A percentile compares a stretch with the other conserved stretches of the same genome.
Conservation (phyloP, 495 filamentous ascomycete genomes). For the Talaromyces trachyspermus region DNA sequence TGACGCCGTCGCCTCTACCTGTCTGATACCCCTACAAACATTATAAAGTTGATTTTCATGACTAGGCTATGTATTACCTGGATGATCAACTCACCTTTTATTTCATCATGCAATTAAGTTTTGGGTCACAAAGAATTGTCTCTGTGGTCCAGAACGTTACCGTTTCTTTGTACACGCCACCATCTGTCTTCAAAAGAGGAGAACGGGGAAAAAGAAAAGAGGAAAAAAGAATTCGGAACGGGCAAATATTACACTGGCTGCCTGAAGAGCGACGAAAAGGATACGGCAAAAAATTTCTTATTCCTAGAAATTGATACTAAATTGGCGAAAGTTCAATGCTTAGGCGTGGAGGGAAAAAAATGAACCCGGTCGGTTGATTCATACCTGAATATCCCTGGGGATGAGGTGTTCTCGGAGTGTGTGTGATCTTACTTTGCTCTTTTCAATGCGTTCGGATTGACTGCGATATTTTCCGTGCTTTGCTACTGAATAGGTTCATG, state of each 20-base stretch:
- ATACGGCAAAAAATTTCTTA: not conserved
- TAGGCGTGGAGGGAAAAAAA: constrained; percentile 7
- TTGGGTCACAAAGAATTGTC: not conserved
- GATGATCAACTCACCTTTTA: not conserved
- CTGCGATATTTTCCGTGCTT: constrained; percentile 11
- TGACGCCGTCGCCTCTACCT: not conserved
- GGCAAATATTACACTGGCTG: not conserved
- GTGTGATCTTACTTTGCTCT: constrained; percentile 19
- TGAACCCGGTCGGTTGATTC: constrained; percentile 23
- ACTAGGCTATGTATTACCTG: not conserved
- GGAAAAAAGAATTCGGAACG: not conserved
- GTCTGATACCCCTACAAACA: constrained; percentile 6
- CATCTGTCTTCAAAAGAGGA: no score
- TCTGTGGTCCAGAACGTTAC: not conserved
- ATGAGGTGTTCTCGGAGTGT: constrained; percentile 42
- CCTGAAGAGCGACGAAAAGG: not conserved
- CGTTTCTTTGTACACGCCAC: not conserved
- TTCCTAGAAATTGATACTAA: constrained; percentile 3
- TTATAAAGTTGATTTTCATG: not conserved
- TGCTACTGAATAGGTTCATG: constrained; percentile 17
- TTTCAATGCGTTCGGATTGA: constrained; percentile 13
- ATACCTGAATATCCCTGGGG: constrained; percentile 37
- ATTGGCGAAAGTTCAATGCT: constrained; percentile 6
- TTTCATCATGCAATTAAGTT: not conserved
- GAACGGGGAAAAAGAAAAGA: not conserved